A percentile compares a stretch with the other conserved stretches of the same genome.
Evolutionary conservation across 345 rosid species (phyloP).

Genomic region (Nephelium lappaceum): DNA sequence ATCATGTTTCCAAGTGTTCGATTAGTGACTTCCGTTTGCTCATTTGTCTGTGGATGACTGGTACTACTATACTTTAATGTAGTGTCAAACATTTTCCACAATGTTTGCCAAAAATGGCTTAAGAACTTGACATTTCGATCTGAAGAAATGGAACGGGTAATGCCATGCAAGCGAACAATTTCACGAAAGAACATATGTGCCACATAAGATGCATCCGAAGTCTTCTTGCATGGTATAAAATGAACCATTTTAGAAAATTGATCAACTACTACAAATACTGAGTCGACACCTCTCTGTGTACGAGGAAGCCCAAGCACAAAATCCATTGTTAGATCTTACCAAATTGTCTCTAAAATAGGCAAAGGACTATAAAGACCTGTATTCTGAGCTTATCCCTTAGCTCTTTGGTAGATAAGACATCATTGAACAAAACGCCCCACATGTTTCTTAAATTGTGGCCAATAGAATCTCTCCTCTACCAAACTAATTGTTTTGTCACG

Average conservation of each 20-base stretch:
- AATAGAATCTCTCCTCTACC: too few relatives aligned
- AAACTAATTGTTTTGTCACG: too few relatives aligned
- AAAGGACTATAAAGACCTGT: background rate
- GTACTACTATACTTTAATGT: too few relatives aligned
- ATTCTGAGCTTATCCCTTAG: background rate
- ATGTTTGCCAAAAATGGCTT: background rate
- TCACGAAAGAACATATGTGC: background rate
- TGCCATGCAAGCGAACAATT: background rate
- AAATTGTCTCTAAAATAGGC: background rate
- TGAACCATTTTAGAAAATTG: conserved; percentile 2
- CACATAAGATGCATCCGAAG: background rate
- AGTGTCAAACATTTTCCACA: too few relatives aligned
- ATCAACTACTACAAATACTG: background rate
- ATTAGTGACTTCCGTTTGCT: too few relatives aligned
- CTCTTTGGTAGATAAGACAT: too few relatives aligned
- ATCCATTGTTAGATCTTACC: background rate
- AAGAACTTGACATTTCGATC: background rate
- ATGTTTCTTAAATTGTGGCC: too few relatives aligned
- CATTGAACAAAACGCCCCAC: too few relatives aligned
- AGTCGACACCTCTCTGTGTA: background rate
- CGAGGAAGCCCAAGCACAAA: background rate
- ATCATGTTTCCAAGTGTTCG: too few relatives aligned
- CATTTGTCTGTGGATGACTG: too few relatives aligned
- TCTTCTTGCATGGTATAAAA: background rate
- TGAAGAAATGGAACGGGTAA: background rate